Conservation (phyloP, 352 stramenopile genomes). For the Globisporangium middletonii region DNA sequence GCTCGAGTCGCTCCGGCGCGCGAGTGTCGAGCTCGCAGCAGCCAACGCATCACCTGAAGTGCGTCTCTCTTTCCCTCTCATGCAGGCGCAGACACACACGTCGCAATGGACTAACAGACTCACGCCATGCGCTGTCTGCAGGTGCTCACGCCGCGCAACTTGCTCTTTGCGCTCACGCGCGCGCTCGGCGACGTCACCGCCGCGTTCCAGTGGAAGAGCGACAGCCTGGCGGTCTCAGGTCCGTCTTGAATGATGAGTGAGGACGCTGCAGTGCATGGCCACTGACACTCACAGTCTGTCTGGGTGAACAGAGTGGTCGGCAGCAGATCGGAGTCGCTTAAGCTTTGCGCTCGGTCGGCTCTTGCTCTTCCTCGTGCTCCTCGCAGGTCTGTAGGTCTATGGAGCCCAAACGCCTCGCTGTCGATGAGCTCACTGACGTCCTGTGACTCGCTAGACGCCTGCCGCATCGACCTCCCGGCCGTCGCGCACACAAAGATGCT, state of each 20-base stretch:
- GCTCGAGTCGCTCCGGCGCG: conserved; percentile 42
- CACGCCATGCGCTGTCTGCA: conserved; percentile 2
- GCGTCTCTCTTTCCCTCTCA: conserved; percentile 21
- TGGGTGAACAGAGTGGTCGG: conserved; percentile 43
- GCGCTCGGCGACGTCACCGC: conserved; percentile 93
- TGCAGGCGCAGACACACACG: too few species aligned
- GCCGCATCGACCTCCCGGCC: conserved; percentile 86
- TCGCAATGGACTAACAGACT: neutral
- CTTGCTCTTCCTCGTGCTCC: conserved; percentile 92
- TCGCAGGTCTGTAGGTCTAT: conserved; percentile 44
- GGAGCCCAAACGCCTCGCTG: too few species aligned
- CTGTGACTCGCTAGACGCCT: conserved; percentile 44
- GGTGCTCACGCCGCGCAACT: conserved; percentile 80
- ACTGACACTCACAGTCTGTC: neutral
- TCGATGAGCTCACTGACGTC: neutral
- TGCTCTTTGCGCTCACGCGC: conserved; percentile 91
- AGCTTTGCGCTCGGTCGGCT: conserved; percentile 95
- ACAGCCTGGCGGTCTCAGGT: conserved; percentile 54
- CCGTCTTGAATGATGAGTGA: neutral
- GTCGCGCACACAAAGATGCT: conserved; percentile 91
- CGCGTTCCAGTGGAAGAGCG: conserved; percentile 92
- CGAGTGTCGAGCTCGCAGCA: conserved; percentile 12
- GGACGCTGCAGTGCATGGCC: neutral
- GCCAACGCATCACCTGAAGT: conserved; percentile 1
- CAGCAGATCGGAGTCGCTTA: conserved; percentile 83